Evolutionary conservation across 805 yeast genomes (phyloP).

Genomic region (Ogataea allantospora): DNA sequence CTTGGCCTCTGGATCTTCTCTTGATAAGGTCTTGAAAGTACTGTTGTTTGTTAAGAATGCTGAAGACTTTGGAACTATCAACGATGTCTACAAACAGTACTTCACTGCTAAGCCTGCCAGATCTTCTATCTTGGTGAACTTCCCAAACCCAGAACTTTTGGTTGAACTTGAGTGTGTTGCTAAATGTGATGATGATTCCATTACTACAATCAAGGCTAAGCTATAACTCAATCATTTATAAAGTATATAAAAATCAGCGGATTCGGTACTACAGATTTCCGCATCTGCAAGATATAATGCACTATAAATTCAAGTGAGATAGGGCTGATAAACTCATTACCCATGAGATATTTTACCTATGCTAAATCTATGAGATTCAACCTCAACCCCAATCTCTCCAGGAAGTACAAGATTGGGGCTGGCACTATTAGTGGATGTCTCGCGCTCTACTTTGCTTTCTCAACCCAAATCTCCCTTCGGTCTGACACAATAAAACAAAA

Average conservation of each 20-base stretch:
- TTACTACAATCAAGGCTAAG: conserved; percentile 1
- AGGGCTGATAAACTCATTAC: no score
- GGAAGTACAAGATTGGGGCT: no score
- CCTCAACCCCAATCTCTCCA: no score
- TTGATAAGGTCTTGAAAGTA: conserved; percentile 48
- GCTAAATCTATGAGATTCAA: no score
- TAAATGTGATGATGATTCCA: not conserved
- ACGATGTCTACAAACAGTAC: conserved; percentile 44
- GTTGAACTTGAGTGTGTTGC: conserved; percentile 52
- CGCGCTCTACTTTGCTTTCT: no score
- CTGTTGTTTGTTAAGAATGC: conserved; percentile 46
- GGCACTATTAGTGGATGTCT: no score
- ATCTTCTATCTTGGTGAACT: conserved; percentile 49
- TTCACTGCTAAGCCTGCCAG: conserved; percentile 52
- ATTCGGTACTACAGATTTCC: no score
- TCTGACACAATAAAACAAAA: not conserved
- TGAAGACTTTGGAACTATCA: conserved; percentile 42
- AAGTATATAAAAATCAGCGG: no score
- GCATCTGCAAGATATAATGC: no score
- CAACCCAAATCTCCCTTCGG: not conserved
- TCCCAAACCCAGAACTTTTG: conserved; percentile 47
- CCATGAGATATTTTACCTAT: no score
- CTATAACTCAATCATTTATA: no score
- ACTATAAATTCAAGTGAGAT: no score
- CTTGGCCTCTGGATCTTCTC: conserved; percentile 43